Evolutionary conservation across 179 eudicot species (phyloP).

Genomic region (Silene noctiflora): DNA sequence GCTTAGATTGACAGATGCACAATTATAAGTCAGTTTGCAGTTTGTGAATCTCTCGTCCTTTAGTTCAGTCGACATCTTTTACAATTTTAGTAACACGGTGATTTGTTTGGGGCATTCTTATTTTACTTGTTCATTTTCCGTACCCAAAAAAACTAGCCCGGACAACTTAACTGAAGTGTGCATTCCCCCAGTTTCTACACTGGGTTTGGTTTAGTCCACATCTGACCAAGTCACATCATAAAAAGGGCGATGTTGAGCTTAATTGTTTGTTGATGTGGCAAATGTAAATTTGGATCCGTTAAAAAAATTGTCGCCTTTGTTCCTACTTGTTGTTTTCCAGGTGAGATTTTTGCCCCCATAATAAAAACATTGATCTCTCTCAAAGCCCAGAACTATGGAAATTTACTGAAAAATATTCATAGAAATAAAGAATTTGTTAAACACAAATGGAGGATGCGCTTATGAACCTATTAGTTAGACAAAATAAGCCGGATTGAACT

Average conservation of each 20-base stretch:
- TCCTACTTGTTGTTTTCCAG: not conserved
- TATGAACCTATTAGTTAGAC: not conserved
- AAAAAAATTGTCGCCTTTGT: not conserved
- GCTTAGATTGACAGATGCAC: not conserved
- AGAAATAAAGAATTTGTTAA: not conserved
- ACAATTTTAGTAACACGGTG: not conserved
- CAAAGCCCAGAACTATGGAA: not conserved
- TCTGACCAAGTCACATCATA: not conserved
- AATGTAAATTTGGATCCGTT: not conserved
- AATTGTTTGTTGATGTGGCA: not conserved
- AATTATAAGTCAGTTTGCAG: not conserved
- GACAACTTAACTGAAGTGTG: not conserved
- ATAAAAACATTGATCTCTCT: not conserved
- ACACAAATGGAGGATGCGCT: not conserved
- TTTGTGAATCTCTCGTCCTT: not conserved
- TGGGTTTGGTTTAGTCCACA: not conserved
- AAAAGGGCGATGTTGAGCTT: not conserved
- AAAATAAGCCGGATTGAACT: not conserved
- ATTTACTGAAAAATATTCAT: not conserved
- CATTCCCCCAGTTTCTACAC: not conserved
- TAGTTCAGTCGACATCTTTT: not conserved
- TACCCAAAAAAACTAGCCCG: not conserved
- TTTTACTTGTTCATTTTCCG: not conserved
- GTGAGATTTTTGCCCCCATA: constrained; percentile 6
- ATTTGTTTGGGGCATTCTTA: not conserved